These are phyloP conservation scores for Russula sp. DNA, from an alignment of 768 basidiomycete genomes.

Conservation along the genomic window DNA sequence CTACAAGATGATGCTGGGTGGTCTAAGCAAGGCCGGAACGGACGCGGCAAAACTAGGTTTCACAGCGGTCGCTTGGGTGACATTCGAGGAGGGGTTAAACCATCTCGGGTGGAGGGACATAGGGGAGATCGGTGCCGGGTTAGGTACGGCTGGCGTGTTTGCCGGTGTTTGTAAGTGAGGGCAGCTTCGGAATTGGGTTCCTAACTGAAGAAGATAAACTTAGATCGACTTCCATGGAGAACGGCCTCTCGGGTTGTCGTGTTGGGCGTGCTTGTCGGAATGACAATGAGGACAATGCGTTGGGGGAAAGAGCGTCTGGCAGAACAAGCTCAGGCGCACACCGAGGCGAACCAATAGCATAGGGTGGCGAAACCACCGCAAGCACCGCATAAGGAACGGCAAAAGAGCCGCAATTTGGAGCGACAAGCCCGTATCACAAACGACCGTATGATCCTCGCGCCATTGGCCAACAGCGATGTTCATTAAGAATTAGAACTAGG, in stretches of 20 bases:
- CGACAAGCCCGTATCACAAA: constrained; percentile 12
- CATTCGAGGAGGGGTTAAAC: constrained; percentile 46
- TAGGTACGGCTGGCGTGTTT: constrained; percentile 61
- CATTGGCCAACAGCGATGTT: constrained; percentile 2
- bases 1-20: constrained; percentile 76
- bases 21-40: constrained; percentile 59
- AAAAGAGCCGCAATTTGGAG: constrained; percentile 15
- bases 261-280: constrained; percentile 60
- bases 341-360: constrained; percentile 29
- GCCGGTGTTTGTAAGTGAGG: constrained; percentile 49
- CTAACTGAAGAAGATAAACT: constrained; percentile 18
- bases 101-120: constrained; percentile 41
- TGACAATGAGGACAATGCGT: constrained; percentile 44
- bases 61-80: constrained; percentile 49
- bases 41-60: constrained; percentile 54
- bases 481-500: not conserved
- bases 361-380: constrained; percentile 26
- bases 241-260: constrained; percentile 34
- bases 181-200: constrained; percentile 9
- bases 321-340: constrained; percentile 33
- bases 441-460: constrained; percentile 16
- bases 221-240: constrained; percentile 29
- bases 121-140: constrained; percentile 60
- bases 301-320: constrained; percentile 35
- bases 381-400: constrained; percentile 17